Evolutionary conservation across 371 early-diverging fungal species (phyloP), one percentile per base, ranked within the genome.

Genomic region (Syncephalis fuscata): DNA sequence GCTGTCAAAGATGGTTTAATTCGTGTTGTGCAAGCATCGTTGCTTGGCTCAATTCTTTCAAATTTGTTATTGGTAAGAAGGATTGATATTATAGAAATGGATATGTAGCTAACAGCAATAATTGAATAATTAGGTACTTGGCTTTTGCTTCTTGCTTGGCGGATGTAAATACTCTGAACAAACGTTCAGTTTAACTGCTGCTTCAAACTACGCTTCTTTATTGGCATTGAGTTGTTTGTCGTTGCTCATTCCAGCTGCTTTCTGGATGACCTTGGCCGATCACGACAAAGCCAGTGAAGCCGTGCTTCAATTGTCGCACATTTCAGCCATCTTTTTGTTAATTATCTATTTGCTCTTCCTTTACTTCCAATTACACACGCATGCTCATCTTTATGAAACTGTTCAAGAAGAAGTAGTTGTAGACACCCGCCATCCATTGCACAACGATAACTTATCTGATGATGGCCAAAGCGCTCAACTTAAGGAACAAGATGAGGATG

Each of bases 1-100:
- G 85, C 92, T 0, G 61, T 93, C 25, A 67, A 68, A 0, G 61
- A 80, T 46, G 81, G 80, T 44, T 62, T 87, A 43, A 65, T 89
- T 2, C 57, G 64, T 1, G 85, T 92, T 11, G 90, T 89, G 41
- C 87, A 90, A 58, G 76, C 86, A 0, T 84, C 87, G n/a, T 68
- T 89, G 55, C 60, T 89, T 0, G 89, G 90, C 2, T 86, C 86
- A 4, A 81, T 88, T 22, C 64, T 90, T n/a, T 85, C 86, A 49
- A 90, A 89, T 63, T 54, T 90, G 25, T 65, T 88, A 11, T 61
- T 89, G 27, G 82, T 70, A 48, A 55, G 60, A n/a, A 38, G n/a
- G n/a, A 24, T 40, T 2, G 24, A 19, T 25, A 14, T 39, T 20
- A 16, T 25, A 2, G 1, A 2, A 1, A 2, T 41, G 2, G 11